These are phyloP conservation scores for Isatis lusitanica DNA, from an alignment of 441 rosid genomes.

Conservation along the genomic window DNA sequence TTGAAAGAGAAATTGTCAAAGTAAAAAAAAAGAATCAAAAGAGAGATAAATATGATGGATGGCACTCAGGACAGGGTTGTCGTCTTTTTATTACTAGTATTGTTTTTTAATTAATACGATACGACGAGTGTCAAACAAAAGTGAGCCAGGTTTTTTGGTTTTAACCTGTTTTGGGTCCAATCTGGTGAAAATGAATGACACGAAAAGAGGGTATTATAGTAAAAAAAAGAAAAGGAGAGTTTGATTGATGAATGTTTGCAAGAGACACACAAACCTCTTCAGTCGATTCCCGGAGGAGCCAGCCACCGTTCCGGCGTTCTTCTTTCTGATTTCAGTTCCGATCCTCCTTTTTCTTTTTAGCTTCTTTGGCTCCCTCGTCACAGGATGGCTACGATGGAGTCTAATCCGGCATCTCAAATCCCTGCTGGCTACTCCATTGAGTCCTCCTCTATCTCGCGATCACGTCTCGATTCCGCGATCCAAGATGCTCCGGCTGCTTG, in stretches of 20 bases:
- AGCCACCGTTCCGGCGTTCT: slow-evolving; percentile 2
- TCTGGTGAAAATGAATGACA: background rate
- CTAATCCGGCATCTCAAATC: slow-evolving; percentile 10
- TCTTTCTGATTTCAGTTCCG: no score
- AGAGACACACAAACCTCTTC: background rate
- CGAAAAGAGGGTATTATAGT: background rate
- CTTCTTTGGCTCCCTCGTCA: background rate
- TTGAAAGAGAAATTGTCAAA: background rate
- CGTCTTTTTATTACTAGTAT: no score
- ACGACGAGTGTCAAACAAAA: no score
- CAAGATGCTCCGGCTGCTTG: background rate
- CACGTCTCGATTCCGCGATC: slow-evolving; percentile 18
- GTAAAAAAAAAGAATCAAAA: no score
- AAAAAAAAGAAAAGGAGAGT: background rate
- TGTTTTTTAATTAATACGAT: no score
- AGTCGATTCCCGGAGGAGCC: background rate
- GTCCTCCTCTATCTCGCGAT: slow-evolving; percentile 19
- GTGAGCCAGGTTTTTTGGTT: no score
- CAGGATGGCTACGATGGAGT: slow-evolving; percentile 27
- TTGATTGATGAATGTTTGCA: background rate
- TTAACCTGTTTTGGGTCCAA: background rate
- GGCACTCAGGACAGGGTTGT: no score
- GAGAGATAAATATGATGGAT: no score
- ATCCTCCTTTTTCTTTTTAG: background rate
- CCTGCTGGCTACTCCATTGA: slow-evolving; percentile 20